phyloP scores from a whole-genome alignment of 371 early-diverging fungal genomes.

The Mucor sp. region DNA sequence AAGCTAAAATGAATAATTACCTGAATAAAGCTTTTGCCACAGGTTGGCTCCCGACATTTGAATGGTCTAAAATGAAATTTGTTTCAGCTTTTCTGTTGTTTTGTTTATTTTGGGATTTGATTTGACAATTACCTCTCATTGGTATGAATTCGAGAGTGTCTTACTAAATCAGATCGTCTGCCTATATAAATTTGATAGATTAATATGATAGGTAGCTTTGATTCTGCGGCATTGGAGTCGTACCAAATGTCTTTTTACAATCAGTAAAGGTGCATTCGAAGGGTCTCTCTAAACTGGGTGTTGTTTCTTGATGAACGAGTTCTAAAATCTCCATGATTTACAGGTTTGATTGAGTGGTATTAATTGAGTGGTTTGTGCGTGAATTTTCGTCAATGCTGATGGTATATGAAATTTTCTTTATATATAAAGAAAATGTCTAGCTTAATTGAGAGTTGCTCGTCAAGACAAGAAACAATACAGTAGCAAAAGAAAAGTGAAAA shows the following conservation, averaged over 20 bases:
- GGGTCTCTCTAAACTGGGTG: slow-evolving; percentile 43
- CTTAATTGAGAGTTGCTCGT: slow-evolving; percentile 7
- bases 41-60: slow-evolving; percentile 62
- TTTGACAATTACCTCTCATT: slow-evolving; percentile 52
- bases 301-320: slow-evolving; percentile 60
- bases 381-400: not conserved
- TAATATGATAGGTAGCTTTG: not conserved
- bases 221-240: not conserved
- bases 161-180: slow-evolving; percentile 74
- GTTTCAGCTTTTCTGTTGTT: not conserved
- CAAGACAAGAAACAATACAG: slow-evolving; percentile 19
- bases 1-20: slow-evolving; percentile 21
- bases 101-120: not conserved
- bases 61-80: slow-evolving; percentile 56
- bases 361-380: not conserved
- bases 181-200: slow-evolving; percentile 20
- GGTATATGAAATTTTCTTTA: not conserved
- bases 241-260: slow-evolving; percentile 71
- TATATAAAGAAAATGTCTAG: slow-evolving; percentile 2
- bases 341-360: not conserved
- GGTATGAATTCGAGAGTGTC: slow-evolving; percentile 81
- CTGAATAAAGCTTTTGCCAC: slow-evolving; percentile 82
- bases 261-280: slow-evolving; percentile 64
- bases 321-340: slow-evolving; percentile 66
- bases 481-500: slow-evolving; percentile 1